A percentile compares a stretch with the other conserved stretches of the same genome.
phyloP scores from a whole-genome alignment of 176 grass and related monocot genomes.

The Dactylis glomerata region DNA sequence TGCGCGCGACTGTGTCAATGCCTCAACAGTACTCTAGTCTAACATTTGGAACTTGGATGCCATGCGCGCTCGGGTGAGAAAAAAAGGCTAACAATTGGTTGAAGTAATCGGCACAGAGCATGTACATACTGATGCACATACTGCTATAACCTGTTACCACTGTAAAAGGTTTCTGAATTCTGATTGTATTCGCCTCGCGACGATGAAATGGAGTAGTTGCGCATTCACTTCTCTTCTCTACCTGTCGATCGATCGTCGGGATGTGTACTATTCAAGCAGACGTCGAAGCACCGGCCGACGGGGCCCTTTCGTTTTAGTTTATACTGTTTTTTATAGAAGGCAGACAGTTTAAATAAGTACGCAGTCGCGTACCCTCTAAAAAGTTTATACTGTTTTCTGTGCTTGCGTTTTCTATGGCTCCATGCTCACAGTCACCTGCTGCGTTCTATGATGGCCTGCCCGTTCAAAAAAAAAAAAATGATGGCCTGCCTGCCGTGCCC shows the following conservation, averaged over 20 bases:
- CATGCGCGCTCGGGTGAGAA: neutral
- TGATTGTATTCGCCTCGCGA: neutral
- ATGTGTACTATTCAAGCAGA: neutral
- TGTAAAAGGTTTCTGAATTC: neutral
- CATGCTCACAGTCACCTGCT: conserved; percentile 32
- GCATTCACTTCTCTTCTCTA: neutral
- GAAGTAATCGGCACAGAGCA: neutral
- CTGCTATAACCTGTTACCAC: neutral
- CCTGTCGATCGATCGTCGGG: neutral
- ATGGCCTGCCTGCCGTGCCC: neutral
- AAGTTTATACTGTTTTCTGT: conserved; percentile 31
- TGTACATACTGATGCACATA: neutral
- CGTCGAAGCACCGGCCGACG: neutral
- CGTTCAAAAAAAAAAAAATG: no score
- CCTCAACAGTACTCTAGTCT: neutral
- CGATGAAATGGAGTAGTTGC: neutral
- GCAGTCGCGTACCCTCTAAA: no score
- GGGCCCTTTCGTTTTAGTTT: conserved; percentile 11
- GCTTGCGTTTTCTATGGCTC: conserved; percentile 10
- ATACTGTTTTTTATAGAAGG: conserved; percentile 42
- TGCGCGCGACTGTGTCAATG: neutral
- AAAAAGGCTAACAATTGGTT: neutral
- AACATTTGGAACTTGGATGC: conserved; percentile 1
- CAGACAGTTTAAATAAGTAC: no score
- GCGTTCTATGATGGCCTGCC: conserved; percentile 14